Evolutionary conservation across 148 eudicot genomes (phyloP).

Genomic region (Nyssa sinensis): DNA sequence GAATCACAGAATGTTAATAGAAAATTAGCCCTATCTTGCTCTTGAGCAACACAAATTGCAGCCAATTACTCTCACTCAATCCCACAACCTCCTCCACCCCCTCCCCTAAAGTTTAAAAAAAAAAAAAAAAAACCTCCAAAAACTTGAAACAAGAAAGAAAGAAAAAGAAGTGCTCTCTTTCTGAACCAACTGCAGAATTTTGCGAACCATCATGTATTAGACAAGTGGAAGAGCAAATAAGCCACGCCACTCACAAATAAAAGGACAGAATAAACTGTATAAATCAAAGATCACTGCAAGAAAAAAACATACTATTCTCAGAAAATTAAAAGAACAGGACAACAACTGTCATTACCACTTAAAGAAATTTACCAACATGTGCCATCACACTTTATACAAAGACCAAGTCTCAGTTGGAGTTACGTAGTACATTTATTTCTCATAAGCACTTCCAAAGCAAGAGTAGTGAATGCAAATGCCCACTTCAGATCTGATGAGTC

Average conservation of each 20-base stretch:
- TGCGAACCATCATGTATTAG: too few relatives aligned
- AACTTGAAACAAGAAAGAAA: too few relatives aligned
- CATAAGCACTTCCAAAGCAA: conserved; percentile 5
- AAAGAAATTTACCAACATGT: not conserved
- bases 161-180: too few relatives aligned
- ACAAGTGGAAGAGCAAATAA: not conserved
- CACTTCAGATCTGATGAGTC: conserved; percentile 25
- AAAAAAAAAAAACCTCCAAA: too few relatives aligned
- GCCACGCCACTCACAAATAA: not conserved
- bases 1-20: too few relatives aligned
- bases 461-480: not conserved
- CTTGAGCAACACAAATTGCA: too few relatives aligned
- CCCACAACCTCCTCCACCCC: too few relatives aligned
- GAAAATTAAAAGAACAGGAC: not conserved
- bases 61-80: too few relatives aligned
- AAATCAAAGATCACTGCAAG: not conserved
- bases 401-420: not conserved
- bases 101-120: too few relatives aligned
- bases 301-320: not conserved
- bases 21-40: too few relatives aligned
- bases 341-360: not conserved
- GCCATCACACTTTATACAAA: conserved; percentile 12
- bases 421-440: conserved; percentile 13
- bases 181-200: too few relatives aligned
- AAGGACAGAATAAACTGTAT: not conserved